Base-by-base conservation (phyloP, 345 rosid genomes). In the Eucalyptus pumila region DNA sequence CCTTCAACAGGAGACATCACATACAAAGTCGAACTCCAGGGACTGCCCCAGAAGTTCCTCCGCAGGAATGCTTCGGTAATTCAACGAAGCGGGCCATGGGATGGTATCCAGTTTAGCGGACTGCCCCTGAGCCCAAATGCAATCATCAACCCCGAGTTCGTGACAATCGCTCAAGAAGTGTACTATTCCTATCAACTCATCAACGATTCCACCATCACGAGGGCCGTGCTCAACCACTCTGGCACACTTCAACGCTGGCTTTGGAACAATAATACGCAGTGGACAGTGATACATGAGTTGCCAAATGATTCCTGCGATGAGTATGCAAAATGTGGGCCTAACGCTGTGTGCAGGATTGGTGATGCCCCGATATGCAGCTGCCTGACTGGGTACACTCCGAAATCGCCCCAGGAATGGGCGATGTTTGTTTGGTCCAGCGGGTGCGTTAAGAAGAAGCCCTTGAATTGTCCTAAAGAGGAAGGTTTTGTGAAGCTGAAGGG, bases 1-100 rank as follows among this genome's bases (percentile, higher is more conserved):
- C 94, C 94, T 65, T 93, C 94, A 3, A 85, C 89, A 5, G 95
- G 95, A 9, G 87, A 92, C 11, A 92, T 80, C 76, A 30, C 86
- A 14, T 27, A 47, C 32, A 52, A 7, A 54, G 26, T 91, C 2
- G 89, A 91, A 19, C 49, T 86, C 30, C 87, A 54, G 88, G 93
- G 90, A 12, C 91, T 92, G 49, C 91, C 94, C 14, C 92, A 94
- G 54, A 4, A 9, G 9, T 13, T 51, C 56, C 60, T 86, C n/a
- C 56, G 47, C 54, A 56, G 42, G 87, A 94, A 92, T 62, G 89
- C 92, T 4, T 49, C 23, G 23, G 88, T 60, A 10, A 27, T n/a
- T 32, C 49, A 11, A 45, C 88, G 94, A 54, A 91, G 30, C 2
- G 93, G 95, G 16, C 91, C 93, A 10, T 94, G 94, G 93, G 47